Base-by-base conservation (phyloP, 495 filamentous ascomycete genomes). In the Lophiotrema nucula region DNA sequence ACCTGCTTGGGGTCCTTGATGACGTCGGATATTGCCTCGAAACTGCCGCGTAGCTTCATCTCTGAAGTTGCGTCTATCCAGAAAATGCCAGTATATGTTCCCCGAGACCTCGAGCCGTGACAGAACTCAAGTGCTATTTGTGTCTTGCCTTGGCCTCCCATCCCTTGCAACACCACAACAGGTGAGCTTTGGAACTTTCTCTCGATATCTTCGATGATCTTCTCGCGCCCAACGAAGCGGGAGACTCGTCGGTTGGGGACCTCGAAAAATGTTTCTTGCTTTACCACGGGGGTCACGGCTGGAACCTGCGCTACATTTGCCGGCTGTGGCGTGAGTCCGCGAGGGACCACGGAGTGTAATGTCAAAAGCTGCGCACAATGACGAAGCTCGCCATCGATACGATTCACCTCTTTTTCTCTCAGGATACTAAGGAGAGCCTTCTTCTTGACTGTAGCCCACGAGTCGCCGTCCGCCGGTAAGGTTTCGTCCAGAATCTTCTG, bases 141-240 rank as follows among this genome's bases (percentile, higher is more conserved):
- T 3, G 47, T 49, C 21, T 49, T 49, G 11, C 47, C 47, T 33
- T 49, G 47, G 18, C 47, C 47, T n/a, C 47, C 47, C 47, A 49
- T 49, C 11, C 19, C 47, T 15, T 35, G 26, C 27, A 49, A 18
- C 24, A 49, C 47, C 24, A 49, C 47, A n/a, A 49, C 47, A 15
- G 23, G 15, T 3, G 25, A 16, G 3, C 16, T 15, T 3, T 28
- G 4, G 47, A 49, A 49, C n/a, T 35, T 31, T n/a, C 5, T 3
- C 4, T 4, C 18, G 4, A 49, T 49, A n/a, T 28, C 47, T 24
- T 31, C 11, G 25, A 49, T 31, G 18, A 49, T 19, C 3, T 3
- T 19, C 19, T 49, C 47, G 11, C 47, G 22, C 12, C 47, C 27
- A 13, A 49, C 27, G 18, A 31, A 49, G 3, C 21, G 3, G 3